Conservation (phyloP, 352 stramenopile genomes). For the Phytophthora pinifolia region DNA sequence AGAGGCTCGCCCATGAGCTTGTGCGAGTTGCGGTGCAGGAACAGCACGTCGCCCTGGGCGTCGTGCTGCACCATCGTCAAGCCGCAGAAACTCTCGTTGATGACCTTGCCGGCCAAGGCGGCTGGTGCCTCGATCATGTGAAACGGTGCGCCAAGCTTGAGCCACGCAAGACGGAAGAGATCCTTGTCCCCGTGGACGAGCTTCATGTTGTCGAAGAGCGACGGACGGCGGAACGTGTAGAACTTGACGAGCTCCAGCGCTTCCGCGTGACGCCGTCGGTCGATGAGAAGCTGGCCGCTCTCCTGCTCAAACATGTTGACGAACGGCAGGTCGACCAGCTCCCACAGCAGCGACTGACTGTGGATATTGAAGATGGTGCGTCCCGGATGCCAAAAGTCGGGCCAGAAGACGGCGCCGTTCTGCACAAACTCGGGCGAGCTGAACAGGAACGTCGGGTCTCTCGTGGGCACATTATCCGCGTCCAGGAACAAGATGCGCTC, state of each 20-base stretch:
- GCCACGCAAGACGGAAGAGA: slow-evolving; percentile 61
- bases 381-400: slow-evolving; percentile 48
- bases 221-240: slow-evolving; percentile 38
- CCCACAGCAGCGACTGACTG: slow-evolving; percentile 52
- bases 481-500: slow-evolving; percentile 54
- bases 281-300: slow-evolving; percentile 61
- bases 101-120: slow-evolving; percentile 40
- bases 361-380: slow-evolving; percentile 72
- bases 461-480: slow-evolving; percentile 42
- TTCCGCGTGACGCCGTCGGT: slow-evolving; percentile 33
- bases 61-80: slow-evolving; percentile 61
- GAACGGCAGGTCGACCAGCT: slow-evolving; percentile 47
- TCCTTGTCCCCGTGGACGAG: slow-evolving; percentile 64
- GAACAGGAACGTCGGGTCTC: slow-evolving; percentile 50
- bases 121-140: slow-evolving; percentile 48
- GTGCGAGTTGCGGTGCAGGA: slow-evolving; percentile 58
- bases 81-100: slow-evolving; percentile 48
- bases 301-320: slow-evolving; percentile 77
- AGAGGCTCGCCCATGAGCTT: slow-evolving; percentile 41
- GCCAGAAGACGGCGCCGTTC: slow-evolving; percentile 50
- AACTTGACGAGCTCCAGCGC: slow-evolving; percentile 48
- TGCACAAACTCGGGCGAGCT: slow-evolving; percentile 24
- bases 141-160: slow-evolving; percentile 45
- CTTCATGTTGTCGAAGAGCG: slow-evolving; percentile 33
- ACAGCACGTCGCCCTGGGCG: slow-evolving; percentile 38